Evolutionary conservation across 2,329 filamentous ascomycete genomes (phyloP).

Genomic region (Ophiostoma piceae): DNA sequence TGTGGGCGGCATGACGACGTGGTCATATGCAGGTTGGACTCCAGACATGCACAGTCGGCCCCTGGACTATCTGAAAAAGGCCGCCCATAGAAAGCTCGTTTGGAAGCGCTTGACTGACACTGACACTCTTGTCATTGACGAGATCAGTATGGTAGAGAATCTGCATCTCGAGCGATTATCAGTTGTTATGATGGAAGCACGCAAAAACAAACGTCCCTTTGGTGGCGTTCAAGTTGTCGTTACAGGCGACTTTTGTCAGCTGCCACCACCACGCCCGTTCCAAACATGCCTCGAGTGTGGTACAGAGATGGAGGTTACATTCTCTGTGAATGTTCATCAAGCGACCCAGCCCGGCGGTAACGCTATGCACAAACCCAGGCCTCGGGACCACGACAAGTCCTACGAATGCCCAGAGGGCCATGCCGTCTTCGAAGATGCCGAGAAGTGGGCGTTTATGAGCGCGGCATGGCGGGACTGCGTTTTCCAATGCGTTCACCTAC

Average conservation of each 20-base stretch:
- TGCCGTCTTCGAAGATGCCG: constrained; percentile 39
- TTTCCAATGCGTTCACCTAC: constrained; percentile 50
- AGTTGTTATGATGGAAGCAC: constrained; percentile 40
- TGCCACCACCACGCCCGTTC: constrained; percentile 56
- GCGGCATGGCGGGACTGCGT: constrained; percentile 49
- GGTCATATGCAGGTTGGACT: constrained; percentile 53
- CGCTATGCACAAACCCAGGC: not conserved
- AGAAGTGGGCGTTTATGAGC: constrained; percentile 59
- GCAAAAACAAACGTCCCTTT: constrained; percentile 32
- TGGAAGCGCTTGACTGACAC: constrained; percentile 39
- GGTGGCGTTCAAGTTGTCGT: constrained; percentile 52
- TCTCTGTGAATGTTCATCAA: not conserved
- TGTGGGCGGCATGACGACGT: constrained; percentile 52
- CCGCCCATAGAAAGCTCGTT: constrained; percentile 22
- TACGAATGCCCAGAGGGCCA: constrained; percentile 35
- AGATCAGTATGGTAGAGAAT: constrained; percentile 61
- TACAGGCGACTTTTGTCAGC: constrained; percentile 56
- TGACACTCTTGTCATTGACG: constrained; percentile 58
- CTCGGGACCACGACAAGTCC: not conserved
- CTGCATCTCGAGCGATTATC: constrained; percentile 49
- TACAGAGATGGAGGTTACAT: constrained; percentile 30
- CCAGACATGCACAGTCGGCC: constrained; percentile 42
- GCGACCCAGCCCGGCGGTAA: not conserved
- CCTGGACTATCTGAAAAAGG: constrained; percentile 33
- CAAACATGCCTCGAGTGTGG: constrained; percentile 48